Evolutionary conservation across 2,329 filamentous ascomycete genomes (phyloP).

Genomic region (Alternaria solani): DNA sequence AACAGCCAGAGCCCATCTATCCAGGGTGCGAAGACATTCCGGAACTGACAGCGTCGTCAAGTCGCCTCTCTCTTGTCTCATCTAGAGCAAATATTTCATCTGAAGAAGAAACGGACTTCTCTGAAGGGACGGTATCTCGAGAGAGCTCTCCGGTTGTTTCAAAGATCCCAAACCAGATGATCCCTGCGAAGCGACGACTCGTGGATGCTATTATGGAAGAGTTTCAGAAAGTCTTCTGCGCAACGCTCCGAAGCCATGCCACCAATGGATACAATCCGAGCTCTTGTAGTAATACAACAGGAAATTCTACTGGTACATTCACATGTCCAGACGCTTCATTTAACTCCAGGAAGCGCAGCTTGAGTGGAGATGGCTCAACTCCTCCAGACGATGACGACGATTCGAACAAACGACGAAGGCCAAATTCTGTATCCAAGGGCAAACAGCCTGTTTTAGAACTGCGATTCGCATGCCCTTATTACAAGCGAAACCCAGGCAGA

Average conservation of each 20-base stretch:
- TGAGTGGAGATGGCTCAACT: not conserved
- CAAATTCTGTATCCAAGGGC: not conserved
- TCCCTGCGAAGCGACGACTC: not conserved
- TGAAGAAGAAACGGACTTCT: not conserved
- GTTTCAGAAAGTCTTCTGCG: not conserved
- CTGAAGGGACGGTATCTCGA: rapidly evolving
- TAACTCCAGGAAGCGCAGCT: not conserved
- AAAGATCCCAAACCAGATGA: not conserved
- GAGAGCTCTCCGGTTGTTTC: not conserved
- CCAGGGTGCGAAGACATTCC: not conserved
- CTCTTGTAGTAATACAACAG: not conserved
- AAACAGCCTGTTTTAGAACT: not conserved
- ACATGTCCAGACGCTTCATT: not conserved
- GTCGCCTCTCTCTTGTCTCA: not conserved
- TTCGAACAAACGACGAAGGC: not conserved
- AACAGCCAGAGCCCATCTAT: not conserved
- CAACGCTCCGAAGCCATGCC: not conserved
- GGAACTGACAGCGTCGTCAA: not conserved
- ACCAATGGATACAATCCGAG: not conserved
- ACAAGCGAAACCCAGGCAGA: not conserved
- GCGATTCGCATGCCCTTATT: not conserved
- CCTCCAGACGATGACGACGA: not conserved
- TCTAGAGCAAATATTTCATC: not conserved
- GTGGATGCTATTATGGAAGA: not conserved
- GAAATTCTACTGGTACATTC: rapidly evolving